Evolutionary conservation across 768 basidiomycete genomes (phyloP).

Genomic region (Gloeopeniophorella convolvens): DNA sequence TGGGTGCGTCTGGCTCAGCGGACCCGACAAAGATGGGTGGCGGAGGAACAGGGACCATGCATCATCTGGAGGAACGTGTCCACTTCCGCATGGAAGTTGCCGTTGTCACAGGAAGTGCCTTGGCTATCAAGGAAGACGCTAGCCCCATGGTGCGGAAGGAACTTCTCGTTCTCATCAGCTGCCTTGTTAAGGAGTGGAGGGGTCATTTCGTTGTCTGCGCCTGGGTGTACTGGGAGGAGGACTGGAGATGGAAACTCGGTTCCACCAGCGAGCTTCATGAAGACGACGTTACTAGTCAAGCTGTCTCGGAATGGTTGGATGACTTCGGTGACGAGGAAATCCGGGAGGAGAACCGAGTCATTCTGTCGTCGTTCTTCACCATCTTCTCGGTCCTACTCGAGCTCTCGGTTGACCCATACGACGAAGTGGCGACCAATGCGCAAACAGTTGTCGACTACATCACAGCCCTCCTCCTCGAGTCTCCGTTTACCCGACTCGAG

Average conservation of each 20-base stretch:
- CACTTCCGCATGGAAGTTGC: constrained; percentile 90
- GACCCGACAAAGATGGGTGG: constrained; percentile 64
- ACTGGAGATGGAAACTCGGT: constrained; percentile 51
- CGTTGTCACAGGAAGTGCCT: constrained; percentile 80
- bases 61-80: constrained; percentile 66
- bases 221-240: constrained; percentile 95
- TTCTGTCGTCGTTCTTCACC: constrained; percentile 90
- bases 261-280: constrained; percentile 35
- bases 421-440: constrained; percentile 86
- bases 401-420: constrained; percentile 87
- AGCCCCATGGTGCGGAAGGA: constrained; percentile 97
- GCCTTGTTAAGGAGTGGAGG: constrained; percentile 92
- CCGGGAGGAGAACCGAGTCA: constrained; percentile 72
- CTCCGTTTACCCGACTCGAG: constrained; percentile 74
- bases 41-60: constrained; percentile 76
- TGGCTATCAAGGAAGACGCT: constrained; percentile 89
- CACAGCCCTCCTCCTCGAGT: constrained; percentile 82
- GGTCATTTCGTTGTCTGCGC: constrained; percentile 95
- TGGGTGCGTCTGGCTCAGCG: constrained; percentile 82
- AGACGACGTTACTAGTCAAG: constrained; percentile 68
- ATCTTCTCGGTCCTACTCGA: constrained; percentile 86
- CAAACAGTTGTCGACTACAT: constrained; percentile 91
- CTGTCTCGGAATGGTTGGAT: constrained; percentile 75
- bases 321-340: constrained; percentile 55
- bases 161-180: constrained; percentile 83